These are phyloP conservation scores for Sphaerostilbella broomeana DNA, from an alignment of 2,329 filamentous ascomycete species.

Conservation along the genomic window DNA sequence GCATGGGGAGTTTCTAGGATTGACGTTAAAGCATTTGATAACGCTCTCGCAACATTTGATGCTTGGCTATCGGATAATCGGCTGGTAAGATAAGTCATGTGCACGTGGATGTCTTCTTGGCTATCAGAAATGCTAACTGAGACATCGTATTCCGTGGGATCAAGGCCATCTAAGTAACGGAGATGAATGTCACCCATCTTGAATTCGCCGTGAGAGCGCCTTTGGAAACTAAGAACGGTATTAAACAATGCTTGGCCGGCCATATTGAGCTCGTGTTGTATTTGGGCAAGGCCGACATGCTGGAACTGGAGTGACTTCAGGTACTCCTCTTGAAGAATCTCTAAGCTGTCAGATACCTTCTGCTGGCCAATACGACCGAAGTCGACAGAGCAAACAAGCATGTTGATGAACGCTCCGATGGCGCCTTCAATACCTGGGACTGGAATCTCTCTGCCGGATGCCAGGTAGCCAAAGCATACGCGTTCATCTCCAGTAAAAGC, in stretches of 20 bases:
- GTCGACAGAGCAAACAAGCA: neutral
- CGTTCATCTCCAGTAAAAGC: neutral
- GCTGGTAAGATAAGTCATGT: no score
- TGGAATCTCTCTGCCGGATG: constrained; percentile 1
- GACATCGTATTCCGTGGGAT: constrained; percentile 6
- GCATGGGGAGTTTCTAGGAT: no score
- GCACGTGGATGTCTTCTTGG: no score
- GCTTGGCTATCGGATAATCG: no score
- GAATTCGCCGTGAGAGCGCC: no score
- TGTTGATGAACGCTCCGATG: constrained; percentile 4
- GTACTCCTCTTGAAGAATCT: neutral
- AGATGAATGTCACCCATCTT: neutral
- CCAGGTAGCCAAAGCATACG: constrained; percentile 1
- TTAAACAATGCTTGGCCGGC: constrained; percentile 2
- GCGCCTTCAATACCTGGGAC: neutral
- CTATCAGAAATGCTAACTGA: neutral
- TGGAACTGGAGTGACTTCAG: constrained; percentile 1
- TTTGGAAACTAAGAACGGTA: neutral
- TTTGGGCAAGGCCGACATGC: neutral
- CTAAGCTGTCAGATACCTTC: neutral
- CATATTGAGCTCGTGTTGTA: neutral
- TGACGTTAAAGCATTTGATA: no score
- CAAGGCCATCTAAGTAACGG: neutral
- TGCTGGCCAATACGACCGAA: neutral
- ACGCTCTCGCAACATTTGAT: no score